Conservation (phyloP, 495 filamentous ascomycete species). For the Daldinia concentrica region DNA sequence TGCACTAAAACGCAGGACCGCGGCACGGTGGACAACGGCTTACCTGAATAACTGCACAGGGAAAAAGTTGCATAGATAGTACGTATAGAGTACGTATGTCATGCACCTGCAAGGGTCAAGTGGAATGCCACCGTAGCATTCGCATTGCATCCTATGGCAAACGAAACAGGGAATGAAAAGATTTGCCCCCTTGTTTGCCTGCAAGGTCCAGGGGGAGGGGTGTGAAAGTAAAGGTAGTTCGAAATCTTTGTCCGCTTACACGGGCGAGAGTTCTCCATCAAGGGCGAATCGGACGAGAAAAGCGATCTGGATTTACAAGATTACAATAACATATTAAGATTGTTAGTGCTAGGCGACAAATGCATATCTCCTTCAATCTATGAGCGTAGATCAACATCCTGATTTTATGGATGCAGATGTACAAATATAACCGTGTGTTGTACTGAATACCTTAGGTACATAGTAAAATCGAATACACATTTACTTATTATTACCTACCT, state of each 20-base stretch:
- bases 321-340: not conserved
- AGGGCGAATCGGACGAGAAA: constrained; percentile 3
- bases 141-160: constrained; percentile 39
- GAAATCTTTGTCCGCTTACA: constrained; percentile 7
- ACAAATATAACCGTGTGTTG: not conserved
- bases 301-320: not conserved
- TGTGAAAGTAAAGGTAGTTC: constrained; percentile 26
- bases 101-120: constrained; percentile 37
- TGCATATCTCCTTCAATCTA: constrained; percentile 5
- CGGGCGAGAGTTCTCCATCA: constrained; percentile 1
- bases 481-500: not conserved
- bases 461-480: no score
- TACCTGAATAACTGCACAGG: constrained; percentile 34
- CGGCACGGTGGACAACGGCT: constrained; percentile 39
- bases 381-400: not conserved
- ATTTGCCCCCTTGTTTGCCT: constrained; percentile 42
- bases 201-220: constrained; percentile 37
- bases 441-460: not conserved
- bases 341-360: constrained; percentile 23
- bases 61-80: constrained; percentile 3
- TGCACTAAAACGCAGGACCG: constrained; percentile 42
- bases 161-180: constrained; percentile 38
- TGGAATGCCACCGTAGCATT: constrained; percentile 39
- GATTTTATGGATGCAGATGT: constrained; percentile 11
- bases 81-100: constrained; percentile 28